Conservation (phyloP, 1,284 basidiomycete species). For the Boletus coffeatus region DNA sequence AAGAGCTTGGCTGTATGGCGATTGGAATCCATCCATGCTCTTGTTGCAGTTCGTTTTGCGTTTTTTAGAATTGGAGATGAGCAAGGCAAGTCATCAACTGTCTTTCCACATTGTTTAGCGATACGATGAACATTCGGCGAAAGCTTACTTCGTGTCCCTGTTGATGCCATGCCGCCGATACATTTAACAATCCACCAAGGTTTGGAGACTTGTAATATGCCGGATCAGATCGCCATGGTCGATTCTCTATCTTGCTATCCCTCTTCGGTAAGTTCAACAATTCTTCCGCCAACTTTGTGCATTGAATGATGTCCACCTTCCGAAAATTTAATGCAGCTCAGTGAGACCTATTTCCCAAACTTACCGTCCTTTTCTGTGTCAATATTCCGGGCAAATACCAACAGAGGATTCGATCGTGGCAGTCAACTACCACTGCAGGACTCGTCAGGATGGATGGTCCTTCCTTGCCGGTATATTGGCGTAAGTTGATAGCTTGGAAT, state of each 20-base stretch:
- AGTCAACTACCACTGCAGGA: neutral
- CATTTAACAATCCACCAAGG: neutral
- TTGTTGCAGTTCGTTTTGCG: neutral
- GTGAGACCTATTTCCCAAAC: neutral
- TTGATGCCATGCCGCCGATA: neutral
- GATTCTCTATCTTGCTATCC: no score
- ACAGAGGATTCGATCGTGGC: neutral
- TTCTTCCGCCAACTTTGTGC: neutral
- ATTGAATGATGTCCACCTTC: neutral
- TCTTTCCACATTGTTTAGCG: neutral
- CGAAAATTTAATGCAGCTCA: no score
- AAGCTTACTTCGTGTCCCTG: neutral
- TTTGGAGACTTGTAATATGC: neutral
- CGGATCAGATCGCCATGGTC: neutral
- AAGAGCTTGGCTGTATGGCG: neutral
- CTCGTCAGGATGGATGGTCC: neutral
- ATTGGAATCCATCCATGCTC: neutral
- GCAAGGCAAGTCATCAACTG: neutral
- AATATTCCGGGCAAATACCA: neutral
- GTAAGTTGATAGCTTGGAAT: neutral
- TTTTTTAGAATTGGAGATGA: neutral
- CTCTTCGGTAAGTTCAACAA: neutral
- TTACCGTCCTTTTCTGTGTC: neutral
- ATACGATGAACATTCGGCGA: neutral
- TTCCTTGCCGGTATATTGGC: neutral